Evolutionary conservation across 2,329 filamentous ascomycete species (phyloP).

Genomic region (Clonostachys solani): DNA sequence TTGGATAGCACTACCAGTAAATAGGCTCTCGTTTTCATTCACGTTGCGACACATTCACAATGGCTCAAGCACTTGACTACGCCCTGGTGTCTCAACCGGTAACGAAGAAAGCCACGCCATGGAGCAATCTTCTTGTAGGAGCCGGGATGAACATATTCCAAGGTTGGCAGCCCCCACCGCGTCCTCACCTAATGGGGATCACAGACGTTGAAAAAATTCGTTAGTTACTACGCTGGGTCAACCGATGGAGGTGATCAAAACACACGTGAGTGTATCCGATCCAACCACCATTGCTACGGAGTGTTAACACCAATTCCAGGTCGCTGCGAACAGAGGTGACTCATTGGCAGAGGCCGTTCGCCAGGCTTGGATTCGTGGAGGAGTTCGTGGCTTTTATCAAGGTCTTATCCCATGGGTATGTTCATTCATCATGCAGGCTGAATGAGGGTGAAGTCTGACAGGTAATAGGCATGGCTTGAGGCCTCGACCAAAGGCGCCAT

Average conservation of each 20-base stretch:
- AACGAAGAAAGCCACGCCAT: too few species aligned
- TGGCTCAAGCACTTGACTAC: too few species aligned
- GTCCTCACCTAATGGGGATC: not conserved
- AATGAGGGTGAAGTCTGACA: not conserved
- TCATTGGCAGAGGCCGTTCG: constrained; percentile 3
- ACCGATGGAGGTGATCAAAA: constrained; percentile 9
- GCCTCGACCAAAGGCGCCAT: not conserved
- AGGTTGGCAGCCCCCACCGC: not conserved
- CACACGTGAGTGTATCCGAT: constrained; percentile 4
- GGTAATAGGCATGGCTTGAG: not conserved
- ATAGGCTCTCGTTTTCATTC: too few species aligned
- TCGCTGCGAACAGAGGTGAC: not conserved
- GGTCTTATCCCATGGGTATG: constrained; percentile 9
- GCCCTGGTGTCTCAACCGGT: too few species aligned
- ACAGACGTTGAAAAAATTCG: too few species aligned
- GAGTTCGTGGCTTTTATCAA: constrained; percentile 6
- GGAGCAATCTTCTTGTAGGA: too few species aligned
- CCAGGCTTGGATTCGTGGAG: constrained; percentile 5
- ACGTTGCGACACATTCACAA: too few species aligned
- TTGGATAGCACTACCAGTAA: too few species aligned
- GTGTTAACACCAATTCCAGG: not conserved
- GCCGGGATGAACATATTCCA: too few species aligned
- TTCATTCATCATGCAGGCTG: not conserved
- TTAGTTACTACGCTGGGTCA: constrained; percentile 7
- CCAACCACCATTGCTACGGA: not conserved